Evolutionary conservation across 768 basidiomycete genomes (phyloP).

Genomic region (Podaxis rugospora): DNA sequence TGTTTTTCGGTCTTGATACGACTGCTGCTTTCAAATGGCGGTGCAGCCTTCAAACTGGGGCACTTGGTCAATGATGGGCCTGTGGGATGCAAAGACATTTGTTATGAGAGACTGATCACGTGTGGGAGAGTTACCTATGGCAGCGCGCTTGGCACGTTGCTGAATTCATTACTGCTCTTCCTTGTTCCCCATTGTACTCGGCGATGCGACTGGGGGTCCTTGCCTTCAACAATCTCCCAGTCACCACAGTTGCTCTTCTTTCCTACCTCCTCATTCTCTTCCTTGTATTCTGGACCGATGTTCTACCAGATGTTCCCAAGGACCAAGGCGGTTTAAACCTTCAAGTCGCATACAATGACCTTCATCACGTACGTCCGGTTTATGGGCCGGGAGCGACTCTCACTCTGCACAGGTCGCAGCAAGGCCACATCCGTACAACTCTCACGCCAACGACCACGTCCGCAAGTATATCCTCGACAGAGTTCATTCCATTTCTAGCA

Average conservation of each 20-base stretch:
- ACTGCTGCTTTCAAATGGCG: neutral
- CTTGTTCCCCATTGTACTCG: neutral
- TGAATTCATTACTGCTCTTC: neutral
- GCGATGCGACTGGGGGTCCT: constrained; percentile 1
- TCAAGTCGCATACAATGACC: constrained; percentile 10
- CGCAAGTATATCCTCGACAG: constrained; percentile 55
- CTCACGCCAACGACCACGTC: constrained; percentile 70
- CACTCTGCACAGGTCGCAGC: constrained; percentile 47
- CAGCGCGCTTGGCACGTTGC: neutral
- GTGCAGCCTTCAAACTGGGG: neutral
- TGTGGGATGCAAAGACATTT: no score
- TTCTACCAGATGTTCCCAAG: constrained; percentile 10
- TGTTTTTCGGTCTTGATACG: neutral
- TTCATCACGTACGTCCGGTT: constrained; percentile 12
- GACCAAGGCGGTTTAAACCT: constrained; percentile 10
- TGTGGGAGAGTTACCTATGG: neutral
- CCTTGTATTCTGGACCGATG: constrained; percentile 12
- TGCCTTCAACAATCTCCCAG: constrained; percentile 7
- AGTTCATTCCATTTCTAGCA: constrained; percentile 40
- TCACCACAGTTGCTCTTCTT: constrained; percentile 7
- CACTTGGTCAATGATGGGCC: no score
- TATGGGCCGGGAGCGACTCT: neutral
- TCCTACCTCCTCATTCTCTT: constrained; percentile 10
- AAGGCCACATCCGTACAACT: constrained; percentile 74
- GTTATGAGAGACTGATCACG: neutral